Evolutionary conservation across 495 filamentous ascomycete genomes (phyloP).

Genomic region (Tuber brumale): DNA sequence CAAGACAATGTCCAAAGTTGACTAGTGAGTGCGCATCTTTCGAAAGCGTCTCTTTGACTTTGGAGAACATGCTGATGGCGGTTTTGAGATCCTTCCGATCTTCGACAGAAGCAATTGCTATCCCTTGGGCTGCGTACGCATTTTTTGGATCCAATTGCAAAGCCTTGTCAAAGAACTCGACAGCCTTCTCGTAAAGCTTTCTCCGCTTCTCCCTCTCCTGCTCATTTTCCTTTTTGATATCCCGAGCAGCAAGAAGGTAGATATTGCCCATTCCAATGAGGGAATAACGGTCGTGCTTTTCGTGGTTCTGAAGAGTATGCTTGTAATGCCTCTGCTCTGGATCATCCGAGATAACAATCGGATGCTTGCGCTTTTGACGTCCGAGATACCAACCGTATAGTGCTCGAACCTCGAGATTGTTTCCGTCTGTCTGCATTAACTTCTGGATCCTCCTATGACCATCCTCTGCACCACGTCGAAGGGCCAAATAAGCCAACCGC

Average conservation of each 20-base stretch:
- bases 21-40: conserved; percentile 79
- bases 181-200: conserved; percentile 77
- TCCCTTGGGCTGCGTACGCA: conserved; percentile 90
- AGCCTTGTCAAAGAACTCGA: conserved; percentile 98
- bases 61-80: conserved; percentile 78
- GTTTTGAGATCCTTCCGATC: conserved; percentile 78
- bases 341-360: conserved; percentile 76
- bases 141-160: conserved; percentile 86
- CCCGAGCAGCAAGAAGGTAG: conserved; percentile 73
- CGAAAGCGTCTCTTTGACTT: conserved; percentile 71
- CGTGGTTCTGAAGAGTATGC: conserved; percentile 83
- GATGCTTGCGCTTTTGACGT: conserved; percentile 68
- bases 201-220: conserved; percentile 81
- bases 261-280: conserved; percentile 95
- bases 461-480: conserved; percentile 78
- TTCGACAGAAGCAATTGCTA: conserved; percentile 87
- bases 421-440: conserved; percentile 68
- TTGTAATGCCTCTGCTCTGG: conserved; percentile 90
- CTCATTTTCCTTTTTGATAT: conserved; percentile 88
- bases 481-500: conserved; percentile 77
- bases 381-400: conserved; percentile 93
- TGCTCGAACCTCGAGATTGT: conserved; percentile 82
- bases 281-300: conserved; percentile 95
- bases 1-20: conserved; percentile 88
- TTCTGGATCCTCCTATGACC: conserved; percentile 76